A percentile compares a stretch with the other conserved stretches of the same genome.
Conservation (phyloP, 345 rosid genomes). For the Dimocarpus longan region DNA sequence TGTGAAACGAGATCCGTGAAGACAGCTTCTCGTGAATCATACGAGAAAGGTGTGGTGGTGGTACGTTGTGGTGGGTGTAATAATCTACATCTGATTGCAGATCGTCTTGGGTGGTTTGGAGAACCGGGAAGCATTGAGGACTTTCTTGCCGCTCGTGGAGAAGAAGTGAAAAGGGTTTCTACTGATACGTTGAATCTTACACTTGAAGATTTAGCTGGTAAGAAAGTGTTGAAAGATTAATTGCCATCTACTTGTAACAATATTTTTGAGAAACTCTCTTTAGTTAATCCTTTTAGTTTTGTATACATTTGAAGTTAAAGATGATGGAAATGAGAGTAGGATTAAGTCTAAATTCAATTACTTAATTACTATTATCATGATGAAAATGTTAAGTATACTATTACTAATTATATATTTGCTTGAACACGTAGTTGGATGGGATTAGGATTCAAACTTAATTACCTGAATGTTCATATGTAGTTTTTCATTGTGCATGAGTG, state of each 20-base stretch:
- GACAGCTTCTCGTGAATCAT: slow-evolving; percentile 70
- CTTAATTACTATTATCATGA: not conserved
- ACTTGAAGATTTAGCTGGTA: slow-evolving; percentile 85
- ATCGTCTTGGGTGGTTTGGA: slow-evolving; percentile 88
- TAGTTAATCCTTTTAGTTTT: not conserved
- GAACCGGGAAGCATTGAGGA: slow-evolving; percentile 85
- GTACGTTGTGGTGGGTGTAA: slow-evolving; percentile 81
- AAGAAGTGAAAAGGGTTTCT: slow-evolving; percentile 78
- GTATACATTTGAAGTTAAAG: not conserved
- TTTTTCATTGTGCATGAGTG: too few species aligned
- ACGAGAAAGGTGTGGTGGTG: slow-evolving; percentile 88
- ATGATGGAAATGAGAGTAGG: not conserved
- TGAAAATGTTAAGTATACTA: too few species aligned
- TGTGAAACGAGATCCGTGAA: slow-evolving; percentile 86
- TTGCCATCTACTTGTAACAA: not conserved
- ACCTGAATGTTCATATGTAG: too few species aligned
- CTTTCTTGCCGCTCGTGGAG: slow-evolving; percentile 77
- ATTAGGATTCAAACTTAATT: too few species aligned
- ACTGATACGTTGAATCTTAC: slow-evolving; percentile 71
- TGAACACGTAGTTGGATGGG: too few species aligned
- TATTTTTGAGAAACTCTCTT: not conserved
- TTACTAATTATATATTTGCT: too few species aligned
- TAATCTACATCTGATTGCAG: slow-evolving; percentile 86
- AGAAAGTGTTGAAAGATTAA: slow-evolving; percentile 37
- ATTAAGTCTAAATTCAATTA: not conserved